Base-by-base conservation (phyloP, 2,329 filamentous ascomycete genomes). In the Rhynchosporium graminicola region DNA sequence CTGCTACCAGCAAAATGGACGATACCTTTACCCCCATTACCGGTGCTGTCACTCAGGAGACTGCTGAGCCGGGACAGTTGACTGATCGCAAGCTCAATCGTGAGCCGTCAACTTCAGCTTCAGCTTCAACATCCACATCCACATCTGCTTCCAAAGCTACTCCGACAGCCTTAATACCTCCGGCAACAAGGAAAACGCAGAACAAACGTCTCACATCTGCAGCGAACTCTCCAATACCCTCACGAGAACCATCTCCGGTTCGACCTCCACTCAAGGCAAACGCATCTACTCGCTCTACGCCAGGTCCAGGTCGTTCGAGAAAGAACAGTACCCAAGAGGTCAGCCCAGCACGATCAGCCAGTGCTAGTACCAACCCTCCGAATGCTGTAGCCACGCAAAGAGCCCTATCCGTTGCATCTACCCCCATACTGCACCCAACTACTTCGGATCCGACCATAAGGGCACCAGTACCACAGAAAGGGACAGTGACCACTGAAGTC, bases 351-450 rank as follows among this genome's bases (percentile, higher is more conserved):
- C 83, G 88, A 59, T 74, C 77, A 54, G 74, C 76, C 61, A 80
- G 76, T 46, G 72, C 74, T 6, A 72, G 79, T 62, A 82, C 79
- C 61, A 79, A 83, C 60, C 82, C 86, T 58, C 82, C 87, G 42
- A 86, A 86, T 57, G 82, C 87, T 31, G 82, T 86, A 29, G 80
- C 87, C 26, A 64, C 61, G 5, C 80, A 87, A 62, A 84, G 87
- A 73, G 84, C 86, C 63, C 79, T 94, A 55, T 89, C 90, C 15
- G 83, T 89, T 43, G 79, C 87, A 42, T 87, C 80, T 67, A 88
- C 86, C 55, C 88, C 91, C 7, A 82, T 84, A 57, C 79, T 94
- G 42, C 83, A 84, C 55, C 82, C 87, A 40, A 75, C 81, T 6
- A 75, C 80, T 46, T 80, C 85, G 63, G 90, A 96, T 66, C 76